A percentile compares a stretch with the other conserved stretches of the same genome.
phyloP scores from a whole-genome alignment of 495 filamentous ascomycete species.

The Sordaria brevicollis region DNA sequence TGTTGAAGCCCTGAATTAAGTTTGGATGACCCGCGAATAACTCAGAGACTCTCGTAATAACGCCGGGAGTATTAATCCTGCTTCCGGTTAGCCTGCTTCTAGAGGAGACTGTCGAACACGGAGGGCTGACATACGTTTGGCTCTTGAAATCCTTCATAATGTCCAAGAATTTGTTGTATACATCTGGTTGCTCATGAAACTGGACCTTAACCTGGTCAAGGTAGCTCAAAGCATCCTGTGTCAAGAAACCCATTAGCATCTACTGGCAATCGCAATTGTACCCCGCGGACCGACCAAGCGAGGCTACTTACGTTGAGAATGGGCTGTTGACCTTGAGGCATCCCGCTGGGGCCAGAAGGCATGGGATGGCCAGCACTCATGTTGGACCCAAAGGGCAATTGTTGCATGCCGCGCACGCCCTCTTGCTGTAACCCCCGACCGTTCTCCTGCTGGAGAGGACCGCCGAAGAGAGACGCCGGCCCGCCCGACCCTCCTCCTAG shows the following conservation, averaged over 20 bases:
- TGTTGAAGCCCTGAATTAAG: slow-evolving; percentile 97
- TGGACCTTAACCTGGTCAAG: slow-evolving; percentile 98
- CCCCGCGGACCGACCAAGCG: not conserved
- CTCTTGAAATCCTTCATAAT: slow-evolving; percentile 99
- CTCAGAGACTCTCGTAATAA: slow-evolving; percentile 94
- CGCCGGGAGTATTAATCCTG: slow-evolving; percentile 95
- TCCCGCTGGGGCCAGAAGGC: slow-evolving; percentile 26
- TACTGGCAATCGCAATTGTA: not conserved
- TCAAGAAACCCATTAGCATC: not conserved
- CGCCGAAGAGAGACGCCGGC: slow-evolving; percentile 34
- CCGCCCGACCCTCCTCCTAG: slow-evolving; percentile 22
- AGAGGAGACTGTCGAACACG: not conserved
- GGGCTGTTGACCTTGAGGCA: slow-evolving; percentile 83
- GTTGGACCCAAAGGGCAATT: slow-evolving; percentile 31
- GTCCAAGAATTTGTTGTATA: slow-evolving; percentile 95
- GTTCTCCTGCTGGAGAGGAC: slow-evolving; percentile 38
- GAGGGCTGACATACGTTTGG: slow-evolving; percentile 62
- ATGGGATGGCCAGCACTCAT: slow-evolving; percentile 20
- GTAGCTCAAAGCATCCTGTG: slow-evolving; percentile 89
- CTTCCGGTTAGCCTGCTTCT: slow-evolving; percentile 5
- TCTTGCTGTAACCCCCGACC: slow-evolving; percentile 32
- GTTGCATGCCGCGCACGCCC: slow-evolving; percentile 28
- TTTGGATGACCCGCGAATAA: slow-evolving; percentile 94
- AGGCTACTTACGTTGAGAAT: slow-evolving; percentile 70
- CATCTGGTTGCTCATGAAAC: slow-evolving; percentile 92